Conservation (phyloP, 1,139 yeast genomes). For the Saccharomyces hybrid region DNA sequence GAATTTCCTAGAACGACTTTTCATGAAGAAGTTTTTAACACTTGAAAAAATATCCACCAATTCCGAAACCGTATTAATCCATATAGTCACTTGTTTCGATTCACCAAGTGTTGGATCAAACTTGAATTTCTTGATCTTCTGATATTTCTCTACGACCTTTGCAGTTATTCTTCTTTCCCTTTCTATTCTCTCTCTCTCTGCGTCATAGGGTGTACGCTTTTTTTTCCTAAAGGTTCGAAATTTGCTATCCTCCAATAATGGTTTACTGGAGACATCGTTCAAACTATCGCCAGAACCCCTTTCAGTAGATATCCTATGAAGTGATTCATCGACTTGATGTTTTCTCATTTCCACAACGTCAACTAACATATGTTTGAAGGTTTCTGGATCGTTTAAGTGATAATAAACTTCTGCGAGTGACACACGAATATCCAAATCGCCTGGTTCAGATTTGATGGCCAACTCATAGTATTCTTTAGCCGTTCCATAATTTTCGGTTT, state of each 20-base stretch:
- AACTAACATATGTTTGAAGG: slow-evolving; percentile 50
- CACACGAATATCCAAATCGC: slow-evolving; percentile 63
- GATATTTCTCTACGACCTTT: slow-evolving; percentile 57
- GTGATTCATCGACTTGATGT: slow-evolving; percentile 29
- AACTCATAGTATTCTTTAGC: slow-evolving; percentile 61
- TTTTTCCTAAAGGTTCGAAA: slow-evolving; percentile 27
- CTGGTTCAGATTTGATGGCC: slow-evolving; percentile 51
- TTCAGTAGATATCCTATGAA: not conserved
- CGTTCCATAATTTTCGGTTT: slow-evolving; percentile 57
- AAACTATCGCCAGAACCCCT: slow-evolving; percentile 11
- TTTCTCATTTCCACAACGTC: slow-evolving; percentile 42
- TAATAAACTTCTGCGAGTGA: slow-evolving; percentile 78
- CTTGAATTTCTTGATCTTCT: slow-evolving; percentile 52
- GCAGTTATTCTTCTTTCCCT: slow-evolving; percentile 53
- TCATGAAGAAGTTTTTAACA: slow-evolving; percentile 69
- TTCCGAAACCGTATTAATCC: slow-evolving; percentile 81
- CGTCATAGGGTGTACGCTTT: slow-evolving; percentile 35
- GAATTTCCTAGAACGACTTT: slow-evolving; percentile 61
- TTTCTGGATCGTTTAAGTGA: slow-evolving; percentile 57
- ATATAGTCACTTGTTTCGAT: slow-evolving; percentile 57
- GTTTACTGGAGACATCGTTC: slow-evolving; percentile 24
- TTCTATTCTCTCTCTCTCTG: slow-evolving; percentile 51
- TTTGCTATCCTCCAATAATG: slow-evolving; percentile 34
- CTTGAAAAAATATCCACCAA: slow-evolving; percentile 74
- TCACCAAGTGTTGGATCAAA: slow-evolving; percentile 50